phyloP scores from a whole-genome alignment of 441 rosid genomes.

The Brassica balearica region DNA sequence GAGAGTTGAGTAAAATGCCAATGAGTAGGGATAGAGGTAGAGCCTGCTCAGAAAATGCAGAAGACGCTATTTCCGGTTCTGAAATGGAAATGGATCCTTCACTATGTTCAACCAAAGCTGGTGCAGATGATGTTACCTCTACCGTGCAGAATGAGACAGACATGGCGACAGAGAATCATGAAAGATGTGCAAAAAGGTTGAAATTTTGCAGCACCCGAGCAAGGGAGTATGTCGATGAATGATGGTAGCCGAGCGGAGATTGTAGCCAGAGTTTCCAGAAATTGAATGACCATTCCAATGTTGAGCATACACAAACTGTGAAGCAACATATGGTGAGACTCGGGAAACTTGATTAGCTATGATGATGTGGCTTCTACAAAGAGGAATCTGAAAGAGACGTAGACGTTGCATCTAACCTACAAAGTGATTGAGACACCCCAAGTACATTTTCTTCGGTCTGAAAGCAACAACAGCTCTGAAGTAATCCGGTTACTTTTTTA shows the following conservation, averaged over 20 bases:
- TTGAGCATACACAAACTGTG: conserved; percentile 12
- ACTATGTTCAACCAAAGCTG: conserved; percentile 22
- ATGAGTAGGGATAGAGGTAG: conserved; percentile 6
- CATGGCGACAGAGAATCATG: not conserved
- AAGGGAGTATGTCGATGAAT: conserved; percentile 16
- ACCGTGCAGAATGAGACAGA: conserved; percentile 22
- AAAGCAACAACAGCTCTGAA: conserved; percentile 10
- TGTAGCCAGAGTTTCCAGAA: conserved; percentile 10
- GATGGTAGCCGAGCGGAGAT: conserved; percentile 10
- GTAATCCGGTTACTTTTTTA: not conserved
- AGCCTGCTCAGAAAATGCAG: conserved; percentile 17
- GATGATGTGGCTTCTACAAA: conserved; percentile 4
- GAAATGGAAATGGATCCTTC: conserved; percentile 15
- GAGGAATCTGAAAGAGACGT: not conserved
- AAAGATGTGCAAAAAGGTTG: conserved; percentile 38
- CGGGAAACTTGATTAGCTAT: not conserved
- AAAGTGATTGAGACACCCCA: not conserved
- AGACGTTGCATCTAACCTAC: not conserved
- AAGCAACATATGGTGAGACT: conserved; percentile 12
- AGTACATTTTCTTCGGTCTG: not conserved
- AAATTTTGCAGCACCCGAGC: conserved; percentile 24
- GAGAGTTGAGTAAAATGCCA: conserved; percentile 27
- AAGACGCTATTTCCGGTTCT: conserved; percentile 16
- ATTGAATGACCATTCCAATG: not conserved
- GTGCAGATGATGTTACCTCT: conserved; percentile 3